A percentile compares a stretch with the other conserved stretches of the same genome.
phyloP scores from a whole-genome alignment of 2,329 filamentous ascomycete genomes.

The Exophiala bonariae region DNA sequence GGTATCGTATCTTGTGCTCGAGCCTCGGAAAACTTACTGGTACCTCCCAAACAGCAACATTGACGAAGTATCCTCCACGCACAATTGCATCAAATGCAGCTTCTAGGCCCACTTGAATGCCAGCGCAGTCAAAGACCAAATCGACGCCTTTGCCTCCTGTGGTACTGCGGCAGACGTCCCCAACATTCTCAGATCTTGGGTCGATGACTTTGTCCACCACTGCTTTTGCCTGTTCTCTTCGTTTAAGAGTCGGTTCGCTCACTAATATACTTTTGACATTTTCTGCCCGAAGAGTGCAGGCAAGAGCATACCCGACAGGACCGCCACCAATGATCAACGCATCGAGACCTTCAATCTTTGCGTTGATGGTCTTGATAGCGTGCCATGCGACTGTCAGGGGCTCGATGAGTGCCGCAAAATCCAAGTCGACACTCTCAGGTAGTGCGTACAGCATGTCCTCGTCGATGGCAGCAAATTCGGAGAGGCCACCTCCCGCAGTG shows the following conservation, averaged over 20 bases:
- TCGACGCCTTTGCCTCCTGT: slow-evolving; percentile 47
- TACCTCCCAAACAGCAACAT: slow-evolving; percentile 57
- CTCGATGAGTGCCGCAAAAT: slow-evolving; percentile 55
- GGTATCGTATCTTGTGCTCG: too few relatives aligned
- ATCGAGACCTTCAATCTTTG: slow-evolving; percentile 43
- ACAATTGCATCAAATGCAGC: slow-evolving; percentile 48
- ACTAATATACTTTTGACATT: slow-evolving; percentile 46
- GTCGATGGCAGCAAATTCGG: slow-evolving; percentile 52
- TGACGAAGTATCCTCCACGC: slow-evolving; percentile 51
- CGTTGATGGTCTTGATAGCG: slow-evolving; percentile 47
- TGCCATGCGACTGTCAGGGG: slow-evolving; percentile 57
- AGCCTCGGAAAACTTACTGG: slow-evolving; percentile 36
- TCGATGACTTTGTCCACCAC: slow-evolving; percentile 54
- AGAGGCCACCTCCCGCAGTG: slow-evolving; percentile 41
- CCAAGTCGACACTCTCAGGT: slow-evolving; percentile 46
- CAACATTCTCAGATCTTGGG: slow-evolving; percentile 49
- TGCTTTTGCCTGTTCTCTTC: slow-evolving; percentile 48
- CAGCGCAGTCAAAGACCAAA: slow-evolving; percentile 54
- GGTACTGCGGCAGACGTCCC: slow-evolving; percentile 31
- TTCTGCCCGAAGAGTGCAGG: slow-evolving; percentile 45
- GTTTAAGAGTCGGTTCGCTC: slow-evolving; percentile 48
- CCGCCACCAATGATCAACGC: slow-evolving; percentile 55
- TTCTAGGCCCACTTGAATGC: slow-evolving; percentile 52
- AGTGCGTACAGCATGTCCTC: slow-evolving; percentile 43
- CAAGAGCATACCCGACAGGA: slow-evolving; percentile 53